A percentile compares a stretch with the other conserved stretches of the same genome.
These are phyloP conservation scores for Pezicula carpinea DNA, from an alignment of 2,329 filamentous ascomycete species.

Conservation along the genomic window DNA sequence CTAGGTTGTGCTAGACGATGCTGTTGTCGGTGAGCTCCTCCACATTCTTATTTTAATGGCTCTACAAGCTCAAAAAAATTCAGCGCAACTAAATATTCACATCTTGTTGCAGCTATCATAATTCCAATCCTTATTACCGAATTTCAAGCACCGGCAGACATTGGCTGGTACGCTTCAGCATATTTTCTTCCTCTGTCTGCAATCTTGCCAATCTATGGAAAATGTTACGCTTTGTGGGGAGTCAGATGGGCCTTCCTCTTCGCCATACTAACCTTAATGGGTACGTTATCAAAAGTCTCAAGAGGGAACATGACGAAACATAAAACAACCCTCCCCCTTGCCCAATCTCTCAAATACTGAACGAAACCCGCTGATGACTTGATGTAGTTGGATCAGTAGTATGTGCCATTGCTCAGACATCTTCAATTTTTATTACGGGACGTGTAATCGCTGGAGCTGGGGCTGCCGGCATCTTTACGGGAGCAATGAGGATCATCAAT, in stretches of 20 bases:
- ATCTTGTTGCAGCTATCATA: slow-evolving; percentile 4
- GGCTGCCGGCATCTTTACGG: slow-evolving; percentile 29
- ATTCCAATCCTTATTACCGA: slow-evolving; percentile 3
- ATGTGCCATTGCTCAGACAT: slow-evolving; percentile 1
- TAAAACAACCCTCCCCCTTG: too few species aligned
- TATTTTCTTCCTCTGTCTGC: slow-evolving; percentile 4
- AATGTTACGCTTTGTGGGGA: slow-evolving; percentile 4
- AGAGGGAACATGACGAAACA: too few species aligned
- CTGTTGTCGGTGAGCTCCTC: slow-evolving; percentile 6
- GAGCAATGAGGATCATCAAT: slow-evolving; percentile 13
- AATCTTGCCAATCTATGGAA: slow-evolving; percentile 5
- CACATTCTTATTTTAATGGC: neutral
- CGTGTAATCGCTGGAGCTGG: slow-evolving; percentile 31
- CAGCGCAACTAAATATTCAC: too few species aligned
- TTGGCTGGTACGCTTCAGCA: slow-evolving; percentile 7
- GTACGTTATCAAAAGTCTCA: neutral
- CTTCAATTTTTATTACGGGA: slow-evolving; percentile 19
- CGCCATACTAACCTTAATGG: neutral
- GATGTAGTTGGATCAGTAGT: slow-evolving; percentile 4
- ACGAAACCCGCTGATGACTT: neutral
- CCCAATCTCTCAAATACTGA: too few species aligned
- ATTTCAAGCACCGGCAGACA: slow-evolving; percentile 5
- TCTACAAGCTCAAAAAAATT: neutral
- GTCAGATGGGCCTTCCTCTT: slow-evolving; percentile 5
- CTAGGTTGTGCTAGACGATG: slow-evolving; percentile 31